Base-by-base conservation (phyloP, 75 land plant species). In the Sequoia sempervirens region DNA sequence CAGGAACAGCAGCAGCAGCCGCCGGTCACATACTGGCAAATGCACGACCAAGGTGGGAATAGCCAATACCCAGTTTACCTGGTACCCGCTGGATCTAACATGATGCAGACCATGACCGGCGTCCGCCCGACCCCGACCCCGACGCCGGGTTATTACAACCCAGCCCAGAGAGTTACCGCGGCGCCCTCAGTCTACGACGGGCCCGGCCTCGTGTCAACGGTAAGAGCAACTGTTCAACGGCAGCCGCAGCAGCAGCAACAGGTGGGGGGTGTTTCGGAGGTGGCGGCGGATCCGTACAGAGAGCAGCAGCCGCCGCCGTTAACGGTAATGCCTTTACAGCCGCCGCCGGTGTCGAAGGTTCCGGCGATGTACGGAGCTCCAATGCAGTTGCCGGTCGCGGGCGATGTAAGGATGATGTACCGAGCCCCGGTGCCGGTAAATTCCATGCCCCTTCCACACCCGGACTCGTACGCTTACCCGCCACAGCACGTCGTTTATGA, bases 31-130 rank as follows among this genome's bases (percentile, higher is more conserved):
- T 78, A 78, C 45, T 78, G 80, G 80, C 28, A 78, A 40, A 40
- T 43, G 80, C 80, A 78, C 28, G 47, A 40, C 0, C 80, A 78
- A 15, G 80, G 7, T 0, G 80, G 47, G 9, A 23, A 23, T 11
- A 4, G 43, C 2, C 84, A 87, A 1, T 89, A 85, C n/a, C 87
- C 85, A 41, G 81, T 89, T 13, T 91, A 89, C 80, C 61, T 86
- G 70, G 46, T 91, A 2, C 80, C 84, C 18, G 43, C 84, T 1
- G 85, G 86, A 2, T 41, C 84, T 4, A 81, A 80, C 76, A 83
- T 85, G 66, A 18, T 82, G 15, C 66, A 20, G n/a, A 7, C 8
- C 66, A 61, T 61, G 66, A 23, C n/a, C 26, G 66, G 64, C 37
- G 45, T 36, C 79, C 69, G 85, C 64, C 36, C 83, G 88, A 46